A percentile compares a stretch with the other conserved stretches of the same genome.
phyloP scores from a whole-genome alignment of 352 stramenopile genomes.

The Pythium oligandrum region DNA sequence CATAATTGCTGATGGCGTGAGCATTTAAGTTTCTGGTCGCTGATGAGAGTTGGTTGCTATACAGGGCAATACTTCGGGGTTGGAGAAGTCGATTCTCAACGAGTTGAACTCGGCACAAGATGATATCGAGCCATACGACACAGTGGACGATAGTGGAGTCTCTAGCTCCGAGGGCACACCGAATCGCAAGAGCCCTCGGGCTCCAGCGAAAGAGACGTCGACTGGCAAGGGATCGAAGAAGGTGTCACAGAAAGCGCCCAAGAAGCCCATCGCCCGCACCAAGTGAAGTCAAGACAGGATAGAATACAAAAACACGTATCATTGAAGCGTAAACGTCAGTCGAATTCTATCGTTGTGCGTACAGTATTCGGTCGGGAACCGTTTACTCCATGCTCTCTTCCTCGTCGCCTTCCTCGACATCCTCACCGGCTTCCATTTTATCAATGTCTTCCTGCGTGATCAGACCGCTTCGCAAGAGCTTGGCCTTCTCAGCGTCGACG shows the following conservation, averaged over 20 bases:
- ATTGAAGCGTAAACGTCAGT: too few relatives aligned
- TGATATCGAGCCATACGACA: not conserved
- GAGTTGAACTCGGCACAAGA: too few relatives aligned
- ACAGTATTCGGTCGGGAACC: too few relatives aligned
- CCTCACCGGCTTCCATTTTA: conserved; percentile 45
- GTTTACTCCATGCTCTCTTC: conserved; percentile 30
- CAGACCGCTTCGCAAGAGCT: conserved; percentile 72
- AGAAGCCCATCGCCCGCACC: conserved; percentile 11
- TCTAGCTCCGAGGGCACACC: not conserved
- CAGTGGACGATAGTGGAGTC: conserved; percentile 14
- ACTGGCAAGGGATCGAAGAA: conserved; percentile 10
- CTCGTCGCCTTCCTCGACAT: conserved; percentile 28
- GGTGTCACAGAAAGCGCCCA: conserved; percentile 8
- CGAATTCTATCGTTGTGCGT: too few relatives aligned
- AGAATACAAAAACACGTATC: conserved; percentile 12
- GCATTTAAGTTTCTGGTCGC: too few relatives aligned
- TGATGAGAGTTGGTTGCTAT: too few relatives aligned
- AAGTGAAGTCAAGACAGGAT: conserved; percentile 14
- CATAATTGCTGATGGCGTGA: too few relatives aligned
- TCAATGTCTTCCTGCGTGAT: conserved; percentile 83
- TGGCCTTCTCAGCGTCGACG: conserved; percentile 65
- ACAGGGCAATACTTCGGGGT: too few relatives aligned
- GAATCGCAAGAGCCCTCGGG: conserved; percentile 17
- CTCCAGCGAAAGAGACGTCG: conserved; percentile 4
- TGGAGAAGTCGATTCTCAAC: too few relatives aligned